Evolutionary conservation across 495 filamentous ascomycete species (phyloP).

Genomic region (Penicillium bialowiezense): DNA sequence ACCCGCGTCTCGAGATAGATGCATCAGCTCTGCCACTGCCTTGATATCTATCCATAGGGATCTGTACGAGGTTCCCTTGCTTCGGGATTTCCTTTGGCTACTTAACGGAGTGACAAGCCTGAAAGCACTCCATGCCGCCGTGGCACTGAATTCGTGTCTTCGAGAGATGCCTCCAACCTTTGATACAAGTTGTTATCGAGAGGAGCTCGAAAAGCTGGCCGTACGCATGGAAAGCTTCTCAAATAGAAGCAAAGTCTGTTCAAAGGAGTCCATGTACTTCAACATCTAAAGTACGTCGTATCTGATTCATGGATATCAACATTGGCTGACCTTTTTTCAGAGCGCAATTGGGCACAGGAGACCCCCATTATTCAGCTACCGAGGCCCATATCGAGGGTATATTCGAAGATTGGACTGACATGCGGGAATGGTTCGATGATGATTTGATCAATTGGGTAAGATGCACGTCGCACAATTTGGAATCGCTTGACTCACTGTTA

Average conservation of each 20-base stretch:
- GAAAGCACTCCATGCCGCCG: constrained; percentile 16
- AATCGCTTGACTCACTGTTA: too few species aligned
- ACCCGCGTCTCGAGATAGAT: constrained; percentile 10
- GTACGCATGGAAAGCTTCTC: constrained; percentile 2
- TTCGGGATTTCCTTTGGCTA: constrained; percentile 15
- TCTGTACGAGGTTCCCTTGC: constrained; percentile 14
- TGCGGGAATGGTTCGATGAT: constrained; percentile 3
- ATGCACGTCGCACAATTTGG: neutral
- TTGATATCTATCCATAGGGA: constrained; percentile 14
- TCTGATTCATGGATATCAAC: too few species aligned
- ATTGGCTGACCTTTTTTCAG: too few species aligned
- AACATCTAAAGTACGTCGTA: too few species aligned
- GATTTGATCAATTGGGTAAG: constrained; percentile 7
- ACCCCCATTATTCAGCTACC: neutral
- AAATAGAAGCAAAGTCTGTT: too few species aligned
- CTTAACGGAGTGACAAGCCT: constrained; percentile 16
- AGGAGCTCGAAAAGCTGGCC: neutral
- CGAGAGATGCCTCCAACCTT: neutral
- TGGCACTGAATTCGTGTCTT: constrained; percentile 19
- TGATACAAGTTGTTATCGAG: neutral
- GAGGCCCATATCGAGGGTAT: neutral
- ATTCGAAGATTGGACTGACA: constrained; percentile 7
- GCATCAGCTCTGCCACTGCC: constrained; percentile 7
- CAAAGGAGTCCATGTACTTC: too few species aligned
- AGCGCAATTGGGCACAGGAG: neutral